Conservation (phyloP, 768 basidiomycete species). For the Hirschioporus abietinus region DNA sequence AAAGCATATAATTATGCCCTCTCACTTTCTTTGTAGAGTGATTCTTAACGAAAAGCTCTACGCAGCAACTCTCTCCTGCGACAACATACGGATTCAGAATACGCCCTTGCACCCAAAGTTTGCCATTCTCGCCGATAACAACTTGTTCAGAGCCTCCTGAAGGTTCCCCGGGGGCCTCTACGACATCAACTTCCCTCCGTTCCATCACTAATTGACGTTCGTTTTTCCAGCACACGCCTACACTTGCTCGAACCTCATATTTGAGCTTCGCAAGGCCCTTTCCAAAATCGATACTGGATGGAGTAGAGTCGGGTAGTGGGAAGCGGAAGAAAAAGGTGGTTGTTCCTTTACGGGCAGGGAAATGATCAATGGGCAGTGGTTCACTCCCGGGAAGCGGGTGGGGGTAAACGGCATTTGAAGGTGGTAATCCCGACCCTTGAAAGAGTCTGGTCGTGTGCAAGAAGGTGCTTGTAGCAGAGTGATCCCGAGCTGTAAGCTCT, state of each 20-base stretch:
- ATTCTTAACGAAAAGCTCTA: slow-evolving; percentile 79
- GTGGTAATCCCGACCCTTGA: slow-evolving; percentile 77
- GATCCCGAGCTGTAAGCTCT: slow-evolving; percentile 76
- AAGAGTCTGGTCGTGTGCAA: slow-evolving; percentile 66
- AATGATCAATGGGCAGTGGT: slow-evolving; percentile 57
- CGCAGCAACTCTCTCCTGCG: slow-evolving; percentile 63
- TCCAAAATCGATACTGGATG: slow-evolving; percentile 68
- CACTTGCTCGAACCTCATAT: slow-evolving; percentile 71
- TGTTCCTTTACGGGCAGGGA: slow-evolving; percentile 67
- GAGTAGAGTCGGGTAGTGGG: slow-evolving; percentile 60
- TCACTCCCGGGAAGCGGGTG: slow-evolving; percentile 54
- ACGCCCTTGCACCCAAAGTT: slow-evolving; percentile 69
- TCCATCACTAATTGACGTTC: slow-evolving; percentile 65
- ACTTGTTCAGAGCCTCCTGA: slow-evolving; percentile 38
- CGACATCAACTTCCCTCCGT: slow-evolving; percentile 55
- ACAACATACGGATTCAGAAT: slow-evolving; percentile 59
- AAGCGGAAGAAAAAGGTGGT: slow-evolving; percentile 82
- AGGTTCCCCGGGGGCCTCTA: slow-evolving; percentile 47
- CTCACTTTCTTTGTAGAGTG: slow-evolving; percentile 74
- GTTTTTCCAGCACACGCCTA: slow-evolving; percentile 70
- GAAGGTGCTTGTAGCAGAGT: slow-evolving; percentile 76
- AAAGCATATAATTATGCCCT: slow-evolving; percentile 8
- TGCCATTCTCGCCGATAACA: slow-evolving; percentile 71
- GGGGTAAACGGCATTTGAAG: slow-evolving; percentile 75
- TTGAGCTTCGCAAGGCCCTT: slow-evolving; percentile 60